These are phyloP conservation scores for Calonectria pseudoturangicola DNA, from an alignment of 2,329 filamentous ascomycete species.

Conservation along the genomic window DNA sequence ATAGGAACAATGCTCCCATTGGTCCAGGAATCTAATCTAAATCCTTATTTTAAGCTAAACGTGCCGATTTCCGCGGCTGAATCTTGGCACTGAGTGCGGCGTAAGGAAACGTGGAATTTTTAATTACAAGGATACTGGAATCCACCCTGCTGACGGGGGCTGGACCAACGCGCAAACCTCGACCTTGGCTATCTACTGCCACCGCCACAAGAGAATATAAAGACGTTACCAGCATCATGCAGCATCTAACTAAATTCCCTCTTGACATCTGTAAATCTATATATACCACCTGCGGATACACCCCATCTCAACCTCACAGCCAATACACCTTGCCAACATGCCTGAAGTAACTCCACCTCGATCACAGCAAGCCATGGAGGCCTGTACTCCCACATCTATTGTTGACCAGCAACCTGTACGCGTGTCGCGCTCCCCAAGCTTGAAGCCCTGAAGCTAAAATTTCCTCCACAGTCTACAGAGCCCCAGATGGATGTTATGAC, in stretches of 20 bases:
- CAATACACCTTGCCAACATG: not conserved
- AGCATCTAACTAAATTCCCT: not conserved
- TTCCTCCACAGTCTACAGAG: not conserved
- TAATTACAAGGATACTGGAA: not conserved
- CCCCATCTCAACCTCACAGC: not conserved
- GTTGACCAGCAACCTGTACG: constrained; percentile 18
- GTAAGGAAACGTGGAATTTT: not conserved
- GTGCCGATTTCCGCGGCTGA: constrained; percentile 9
- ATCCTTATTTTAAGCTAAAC: constrained; percentile 12
- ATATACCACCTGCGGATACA: not conserved
- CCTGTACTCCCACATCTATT: not conserved
- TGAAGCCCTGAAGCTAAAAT: not conserved
- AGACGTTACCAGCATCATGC: constrained; percentile 5
- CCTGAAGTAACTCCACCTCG: not conserved
- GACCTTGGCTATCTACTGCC: not conserved
- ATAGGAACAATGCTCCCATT: too few species aligned
- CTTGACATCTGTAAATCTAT: not conserved
- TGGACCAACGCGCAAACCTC: constrained; percentile 3
- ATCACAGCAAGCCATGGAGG: constrained; percentile 18
- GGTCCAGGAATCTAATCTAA: too few species aligned
- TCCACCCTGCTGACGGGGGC: not conserved
- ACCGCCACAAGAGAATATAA: constrained; percentile 6
- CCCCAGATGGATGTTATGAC: not conserved
- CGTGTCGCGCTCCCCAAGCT: not conserved
- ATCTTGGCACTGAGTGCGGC: not conserved